Evolutionary conservation across 2,329 filamentous ascomycete species (phyloP).

Genomic region (Neonectria ditissima): DNA sequence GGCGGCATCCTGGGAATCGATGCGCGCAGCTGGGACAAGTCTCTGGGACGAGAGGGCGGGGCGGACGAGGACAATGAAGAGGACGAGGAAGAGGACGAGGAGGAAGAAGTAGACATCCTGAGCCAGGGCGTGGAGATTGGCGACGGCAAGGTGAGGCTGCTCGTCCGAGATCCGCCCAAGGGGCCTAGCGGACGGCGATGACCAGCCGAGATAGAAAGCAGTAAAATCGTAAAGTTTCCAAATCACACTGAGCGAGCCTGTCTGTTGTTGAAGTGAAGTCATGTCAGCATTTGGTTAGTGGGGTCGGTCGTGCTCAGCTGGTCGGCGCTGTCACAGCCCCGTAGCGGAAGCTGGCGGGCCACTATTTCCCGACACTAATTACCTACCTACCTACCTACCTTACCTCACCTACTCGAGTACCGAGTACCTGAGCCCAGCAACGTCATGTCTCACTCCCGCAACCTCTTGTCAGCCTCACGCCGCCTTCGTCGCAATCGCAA

Average conservation of each 20-base stretch:
- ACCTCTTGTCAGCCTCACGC: not conserved
- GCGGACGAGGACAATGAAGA: conserved; percentile 56
- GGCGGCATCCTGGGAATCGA: conserved; percentile 82
- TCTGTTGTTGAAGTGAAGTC: not conserved
- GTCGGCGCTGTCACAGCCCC: not conserved
- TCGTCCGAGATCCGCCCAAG: conserved; percentile 71
- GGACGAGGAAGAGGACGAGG: conserved; percentile 57
- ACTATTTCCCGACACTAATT: not conserved
- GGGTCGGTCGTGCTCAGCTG: not conserved
- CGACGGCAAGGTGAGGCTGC: conserved; percentile 73
- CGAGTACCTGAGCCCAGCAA: not conserved
- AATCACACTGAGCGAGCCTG: conserved; percentile 3
- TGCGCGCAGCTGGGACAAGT: conserved; percentile 75
- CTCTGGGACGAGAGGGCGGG: conserved; percentile 61
- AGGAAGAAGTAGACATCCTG: conserved; percentile 67
- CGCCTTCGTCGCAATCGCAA: not conserved
- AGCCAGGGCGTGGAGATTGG: conserved; percentile 76
- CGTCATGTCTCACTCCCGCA: conserved; percentile 4
- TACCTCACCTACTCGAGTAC: too few species aligned
- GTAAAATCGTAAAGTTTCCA: conserved; percentile 43
- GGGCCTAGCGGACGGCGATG: conserved; percentile 64
- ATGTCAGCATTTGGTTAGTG: not conserved
- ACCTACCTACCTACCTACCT: too few species aligned
- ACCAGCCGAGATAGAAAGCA: conserved; percentile 46
- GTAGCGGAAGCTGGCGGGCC: not conserved